These are phyloP conservation scores for Sungouiozyma intestinalis DNA, from an alignment of 805 yeast species.

Conservation along the genomic window DNA sequence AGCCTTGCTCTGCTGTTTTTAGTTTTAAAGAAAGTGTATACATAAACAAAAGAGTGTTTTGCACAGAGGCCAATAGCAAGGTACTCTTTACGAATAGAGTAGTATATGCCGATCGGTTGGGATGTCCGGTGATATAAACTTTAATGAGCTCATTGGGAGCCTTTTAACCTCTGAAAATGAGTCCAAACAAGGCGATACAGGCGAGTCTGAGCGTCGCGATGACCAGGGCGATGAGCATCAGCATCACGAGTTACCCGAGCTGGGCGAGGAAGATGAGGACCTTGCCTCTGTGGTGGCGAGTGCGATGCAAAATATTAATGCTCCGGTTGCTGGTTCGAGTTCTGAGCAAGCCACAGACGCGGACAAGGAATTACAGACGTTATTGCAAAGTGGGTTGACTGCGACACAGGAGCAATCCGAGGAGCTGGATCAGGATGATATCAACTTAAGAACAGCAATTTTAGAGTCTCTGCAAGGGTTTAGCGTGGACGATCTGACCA, in stretches of 20 bases:
- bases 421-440: constrained; percentile 26
- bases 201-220: background rate
- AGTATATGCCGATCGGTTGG: constrained; percentile 7
- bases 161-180: constrained; percentile 21
- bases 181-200: constrained; percentile 1
- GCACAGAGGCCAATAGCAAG: too few relatives aligned
- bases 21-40: too few relatives aligned
- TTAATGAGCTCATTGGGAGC: constrained; percentile 27
- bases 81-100: too few relatives aligned
- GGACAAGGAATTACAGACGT: background rate
- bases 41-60: too few relatives aligned
- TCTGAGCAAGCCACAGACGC: background rate
- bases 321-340: background rate
- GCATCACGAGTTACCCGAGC: constrained; percentile 15
- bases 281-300: constrained; percentile 32
- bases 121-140: constrained; percentile 23
- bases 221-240: constrained; percentile 4
- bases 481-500: constrained; percentile 11
- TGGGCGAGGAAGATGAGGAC: constrained; percentile 18
- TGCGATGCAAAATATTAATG: constrained; percentile 26
- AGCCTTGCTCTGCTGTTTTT: too few relatives aligned
- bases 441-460: constrained; percentile 25
- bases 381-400: background rate
- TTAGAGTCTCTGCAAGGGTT: constrained; percentile 22
- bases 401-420: constrained; percentile 3